Conservation (phyloP, 73 alveolate genomes). For the Paramecium tetraurelia region DNA sequence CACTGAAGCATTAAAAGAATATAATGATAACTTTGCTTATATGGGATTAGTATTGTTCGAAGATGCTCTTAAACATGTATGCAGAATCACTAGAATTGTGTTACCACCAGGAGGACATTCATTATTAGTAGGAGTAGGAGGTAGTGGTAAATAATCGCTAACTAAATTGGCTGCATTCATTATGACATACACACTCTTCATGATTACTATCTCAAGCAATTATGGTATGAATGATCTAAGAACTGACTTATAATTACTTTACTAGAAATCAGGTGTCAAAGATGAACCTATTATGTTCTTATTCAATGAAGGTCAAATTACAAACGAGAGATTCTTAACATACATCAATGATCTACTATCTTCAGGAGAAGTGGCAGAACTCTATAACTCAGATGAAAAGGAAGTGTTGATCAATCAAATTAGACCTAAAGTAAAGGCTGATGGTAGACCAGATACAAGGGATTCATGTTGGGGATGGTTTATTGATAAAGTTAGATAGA, state of each 20-base stretch:
- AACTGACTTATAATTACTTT: slow-evolving; percentile 97
- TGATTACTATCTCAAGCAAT: slow-evolving; percentile 92
- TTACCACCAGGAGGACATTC: slow-evolving; percentile 99
- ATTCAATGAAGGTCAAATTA: slow-evolving; percentile 99
- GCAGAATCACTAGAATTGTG: slow-evolving; percentile 98
- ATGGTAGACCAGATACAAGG: slow-evolving; percentile 94
- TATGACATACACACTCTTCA: slow-evolving; percentile 63
- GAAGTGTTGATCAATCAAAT: slow-evolving; percentile 90
- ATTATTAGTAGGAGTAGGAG: slow-evolving; percentile 99
- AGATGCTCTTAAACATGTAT: slow-evolving; percentile 99
- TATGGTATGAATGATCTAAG: slow-evolving; percentile 97
- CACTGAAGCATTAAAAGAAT: slow-evolving; percentile 95
- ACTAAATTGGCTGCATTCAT: slow-evolving; percentile 94
- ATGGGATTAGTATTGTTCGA: slow-evolving; percentile 99
- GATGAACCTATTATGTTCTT: slow-evolving; percentile 99
- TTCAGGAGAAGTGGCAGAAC: slow-evolving; percentile 99
- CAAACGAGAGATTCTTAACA: slow-evolving; percentile 98
- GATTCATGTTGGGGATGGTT: slow-evolving; percentile 99
- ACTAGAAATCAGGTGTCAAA: slow-evolving; percentile 92
- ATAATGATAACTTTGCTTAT: slow-evolving; percentile 98
- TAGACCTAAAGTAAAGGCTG: slow-evolving; percentile 95
- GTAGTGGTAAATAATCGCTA: slow-evolving; percentile 99
- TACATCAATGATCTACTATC: slow-evolving; percentile 98
- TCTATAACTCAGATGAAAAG: slow-evolving; percentile 98
- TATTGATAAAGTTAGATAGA: slow-evolving; percentile 97